Percentiles rank a stretch among this genome's conserved stretches.
Evolutionary conservation across 306 rosid species (phyloP).

Genomic region (Coriaria nepalensis): DNA sequence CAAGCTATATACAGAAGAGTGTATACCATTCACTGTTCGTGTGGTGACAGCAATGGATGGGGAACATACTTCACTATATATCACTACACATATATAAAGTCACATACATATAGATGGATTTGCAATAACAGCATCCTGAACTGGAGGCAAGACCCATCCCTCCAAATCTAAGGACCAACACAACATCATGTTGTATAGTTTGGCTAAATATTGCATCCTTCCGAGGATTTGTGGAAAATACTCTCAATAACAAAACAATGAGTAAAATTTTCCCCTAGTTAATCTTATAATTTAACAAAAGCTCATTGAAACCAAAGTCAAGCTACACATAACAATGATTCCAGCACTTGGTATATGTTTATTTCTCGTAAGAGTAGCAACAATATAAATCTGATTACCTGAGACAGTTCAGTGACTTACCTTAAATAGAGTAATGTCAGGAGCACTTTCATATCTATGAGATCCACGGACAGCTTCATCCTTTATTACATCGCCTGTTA

Average conservation of each 20-base stretch:
- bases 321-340: background rate
- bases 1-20: no score
- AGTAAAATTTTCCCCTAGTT: background rate
- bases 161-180: no score
- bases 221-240: no score
- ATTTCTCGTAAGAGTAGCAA: background rate
- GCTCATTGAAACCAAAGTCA: background rate
- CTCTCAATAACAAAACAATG: background rate
- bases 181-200: no score
- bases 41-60: no score
- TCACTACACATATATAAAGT: no score
- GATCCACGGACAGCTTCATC: conserved; percentile 69
- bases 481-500: conserved; percentile 65
- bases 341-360: background rate
- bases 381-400: conserved; percentile 2
- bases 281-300: conserved; percentile 1
- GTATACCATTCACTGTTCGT: no score
- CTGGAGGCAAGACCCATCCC: no score
- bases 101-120: no score
- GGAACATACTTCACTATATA: no score
- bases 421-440: conserved; percentile 88
- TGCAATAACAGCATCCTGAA: no score
- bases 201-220: no score
- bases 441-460: conserved; percentile 89
- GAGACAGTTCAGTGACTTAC: conserved; percentile 29